Evolutionary conservation across 371 early-diverging fungal species (phyloP).

Genomic region (Gilbertella persicaria): DNA sequence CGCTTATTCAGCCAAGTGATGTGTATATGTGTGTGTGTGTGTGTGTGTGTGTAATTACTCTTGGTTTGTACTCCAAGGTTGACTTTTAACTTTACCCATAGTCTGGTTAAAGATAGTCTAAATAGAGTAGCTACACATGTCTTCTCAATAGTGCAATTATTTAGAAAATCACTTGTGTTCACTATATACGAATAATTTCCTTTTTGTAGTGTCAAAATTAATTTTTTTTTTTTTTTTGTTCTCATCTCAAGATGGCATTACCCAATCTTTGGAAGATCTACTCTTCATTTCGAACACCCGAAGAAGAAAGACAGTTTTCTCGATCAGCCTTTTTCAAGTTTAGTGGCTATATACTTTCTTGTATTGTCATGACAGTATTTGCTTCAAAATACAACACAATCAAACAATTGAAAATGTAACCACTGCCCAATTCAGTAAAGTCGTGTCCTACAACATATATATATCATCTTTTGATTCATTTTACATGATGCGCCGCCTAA

Average conservation of each 20-base stretch:
- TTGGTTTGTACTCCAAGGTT: too few relatives aligned
- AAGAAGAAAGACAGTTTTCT: conserved; percentile 76
- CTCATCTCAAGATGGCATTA: conserved; percentile 52
- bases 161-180: too few relatives aligned
- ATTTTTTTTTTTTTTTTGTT: too few relatives aligned
- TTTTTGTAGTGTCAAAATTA: too few relatives aligned
- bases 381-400: conserved; percentile 45
- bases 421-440: conserved; percentile 7
- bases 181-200: too few relatives aligned
- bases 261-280: conserved; percentile 76
- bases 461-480: not conserved
- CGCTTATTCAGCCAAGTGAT: too few relatives aligned
- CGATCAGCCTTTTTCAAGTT: conserved; percentile 81
- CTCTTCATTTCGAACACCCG: conserved; percentile 74
- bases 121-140: too few relatives aligned
- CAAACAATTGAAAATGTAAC: conserved; percentile 25
- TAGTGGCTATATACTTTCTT: conserved; percentile 69
- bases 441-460: not conserved
- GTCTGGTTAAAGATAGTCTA: too few relatives aligned
- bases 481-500: not conserved
- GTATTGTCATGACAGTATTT: conserved; percentile 69
- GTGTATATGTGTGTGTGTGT: too few relatives aligned
- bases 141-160: too few relatives aligned
- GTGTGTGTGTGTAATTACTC: too few relatives aligned
- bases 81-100: too few relatives aligned